A percentile compares a stretch with the other conserved stretches of the same genome.
Evolutionary conservation across 352 stramenopile genomes (phyloP).

Genomic region (Pythium guiyangense): DNA sequence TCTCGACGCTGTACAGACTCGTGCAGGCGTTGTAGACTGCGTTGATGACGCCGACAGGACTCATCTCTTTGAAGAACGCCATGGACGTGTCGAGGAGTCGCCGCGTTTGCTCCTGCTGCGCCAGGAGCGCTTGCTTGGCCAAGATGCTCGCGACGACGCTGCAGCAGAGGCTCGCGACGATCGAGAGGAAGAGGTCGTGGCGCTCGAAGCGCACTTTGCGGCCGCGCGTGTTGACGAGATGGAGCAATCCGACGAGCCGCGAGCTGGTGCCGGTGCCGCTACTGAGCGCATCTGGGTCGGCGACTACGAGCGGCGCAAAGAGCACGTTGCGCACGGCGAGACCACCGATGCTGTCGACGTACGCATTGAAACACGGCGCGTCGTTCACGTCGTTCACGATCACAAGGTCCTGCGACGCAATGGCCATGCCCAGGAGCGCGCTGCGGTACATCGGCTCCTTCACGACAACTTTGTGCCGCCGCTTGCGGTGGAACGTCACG

Average conservation of each 20-base stretch:
- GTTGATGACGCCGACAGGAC: slow-evolving; percentile 70
- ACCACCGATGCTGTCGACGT: slow-evolving; percentile 61
- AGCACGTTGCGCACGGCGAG: slow-evolving; percentile 49
- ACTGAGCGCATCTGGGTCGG: slow-evolving; percentile 28
- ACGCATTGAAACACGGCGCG: slow-evolving; percentile 44
- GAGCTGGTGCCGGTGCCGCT: slow-evolving; percentile 15
- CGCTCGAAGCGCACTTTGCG: slow-evolving; percentile 56
- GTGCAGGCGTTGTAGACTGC: slow-evolving; percentile 73
- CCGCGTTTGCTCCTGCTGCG: slow-evolving; percentile 60
- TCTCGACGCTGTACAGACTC: slow-evolving; percentile 58
- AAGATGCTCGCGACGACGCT: slow-evolving; percentile 66
- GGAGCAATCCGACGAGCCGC: slow-evolving; percentile 59
- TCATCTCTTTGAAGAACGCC: slow-evolving; percentile 82
- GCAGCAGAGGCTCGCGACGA: slow-evolving; percentile 61
- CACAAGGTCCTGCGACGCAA: slow-evolving; percentile 39
- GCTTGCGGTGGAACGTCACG: slow-evolving; percentile 69
- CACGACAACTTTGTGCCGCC: slow-evolving; percentile 50
- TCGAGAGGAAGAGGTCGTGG: slow-evolving; percentile 74
- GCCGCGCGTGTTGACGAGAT: slow-evolving; percentile 69
- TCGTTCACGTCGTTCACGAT: slow-evolving; percentile 58
- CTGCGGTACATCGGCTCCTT: slow-evolving; percentile 43
- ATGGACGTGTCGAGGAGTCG: slow-evolving; percentile 66
- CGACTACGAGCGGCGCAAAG: slow-evolving; percentile 57
- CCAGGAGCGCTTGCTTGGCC: slow-evolving; percentile 59
- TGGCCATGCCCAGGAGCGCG: slow-evolving; percentile 47